These are phyloP conservation scores for Herpetomonas tarakana DNA, from an alignment of 208 protist genomes.

Conservation along the genomic window DNA sequence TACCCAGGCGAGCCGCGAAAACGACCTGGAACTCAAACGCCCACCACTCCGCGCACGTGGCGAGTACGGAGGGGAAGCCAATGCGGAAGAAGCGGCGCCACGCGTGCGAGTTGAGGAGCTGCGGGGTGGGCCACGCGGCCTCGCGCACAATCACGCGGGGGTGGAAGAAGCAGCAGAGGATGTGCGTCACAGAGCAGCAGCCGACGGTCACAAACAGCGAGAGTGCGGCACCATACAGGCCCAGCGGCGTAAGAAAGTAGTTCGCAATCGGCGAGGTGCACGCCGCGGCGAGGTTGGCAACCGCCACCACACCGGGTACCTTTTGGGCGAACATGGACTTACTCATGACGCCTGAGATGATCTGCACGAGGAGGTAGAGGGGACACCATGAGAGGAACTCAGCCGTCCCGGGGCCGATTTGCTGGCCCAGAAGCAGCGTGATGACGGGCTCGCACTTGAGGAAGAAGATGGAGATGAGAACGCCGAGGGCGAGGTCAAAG, in stretches of 20 bases:
- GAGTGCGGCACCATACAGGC: conserved; percentile 49
- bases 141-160: conserved; percentile 43
- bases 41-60: conserved; percentile 76
- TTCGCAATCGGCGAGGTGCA: conserved; percentile 43
- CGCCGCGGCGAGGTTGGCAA: conserved; percentile 45
- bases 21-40: conserved; percentile 66
- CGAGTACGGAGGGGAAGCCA: conserved; percentile 49
- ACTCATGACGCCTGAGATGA: conserved; percentile 52
- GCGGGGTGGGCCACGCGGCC: conserved; percentile 54
- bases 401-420: conserved; percentile 33
- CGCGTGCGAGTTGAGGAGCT: conserved; percentile 26
- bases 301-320: conserved; percentile 39
- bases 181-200: conserved; percentile 31
- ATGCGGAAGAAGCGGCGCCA: conserved; percentile 51
- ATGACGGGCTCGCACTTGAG: conserved; percentile 32
- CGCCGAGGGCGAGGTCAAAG: conserved; percentile 32
- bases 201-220: conserved; percentile 30
- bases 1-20: conserved; percentile 40
- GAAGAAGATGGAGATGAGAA: conserved; percentile 56
- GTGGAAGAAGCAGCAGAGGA: conserved; percentile 44
- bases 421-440: conserved; percentile 33
- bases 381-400: conserved; percentile 49
- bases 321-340: conserved; percentile 70
- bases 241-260: conserved; percentile 53
- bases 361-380: conserved; percentile 52